phyloP scores from a whole-genome alignment of 2,329 filamentous ascomycete species.

The Ilyonectria robusta region DNA sequence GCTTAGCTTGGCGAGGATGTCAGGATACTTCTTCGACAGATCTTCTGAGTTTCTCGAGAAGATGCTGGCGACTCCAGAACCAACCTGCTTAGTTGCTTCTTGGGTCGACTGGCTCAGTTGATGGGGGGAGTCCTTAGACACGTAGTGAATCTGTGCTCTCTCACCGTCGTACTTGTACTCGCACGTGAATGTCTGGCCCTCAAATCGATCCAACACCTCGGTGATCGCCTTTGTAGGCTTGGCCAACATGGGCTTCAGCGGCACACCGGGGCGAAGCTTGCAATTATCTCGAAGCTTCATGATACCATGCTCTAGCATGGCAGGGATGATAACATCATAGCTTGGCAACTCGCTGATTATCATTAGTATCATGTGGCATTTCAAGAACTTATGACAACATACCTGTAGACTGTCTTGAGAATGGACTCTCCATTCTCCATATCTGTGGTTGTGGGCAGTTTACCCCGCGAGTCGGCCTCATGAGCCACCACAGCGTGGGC shows the following conservation, averaged over 20 bases:
- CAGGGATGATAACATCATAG: conserved; percentile 94
- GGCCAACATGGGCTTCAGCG: conserved; percentile 97
- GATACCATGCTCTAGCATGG: conserved; percentile 89
- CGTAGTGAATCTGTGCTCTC: conserved; percentile 98
- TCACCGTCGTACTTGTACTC: conserved; percentile 99
- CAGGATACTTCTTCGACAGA: conserved; percentile 96
- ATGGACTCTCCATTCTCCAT: conserved; percentile 87
- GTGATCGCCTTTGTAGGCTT: conserved; percentile 99
- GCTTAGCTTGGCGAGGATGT: conserved; percentile 89
- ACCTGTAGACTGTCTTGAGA: conserved; percentile 93
- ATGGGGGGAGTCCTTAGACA: conserved; percentile 82
- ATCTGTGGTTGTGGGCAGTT: conserved; percentile 80
- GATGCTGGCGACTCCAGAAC: conserved; percentile 86
- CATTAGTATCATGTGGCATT: conserved; percentile 49
- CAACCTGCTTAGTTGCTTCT: conserved; percentile 74
- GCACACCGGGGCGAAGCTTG: conserved; percentile 93
- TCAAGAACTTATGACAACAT: conserved; percentile 42
- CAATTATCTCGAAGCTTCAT: conserved; percentile 86
- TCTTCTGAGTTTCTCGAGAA: conserved; percentile 99
- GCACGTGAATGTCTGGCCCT: conserved; percentile 95
- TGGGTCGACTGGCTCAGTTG: conserved; percentile 75
- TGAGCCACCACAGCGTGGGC: conserved; percentile 91
- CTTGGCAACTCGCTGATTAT: conserved; percentile 86
- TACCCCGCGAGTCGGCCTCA: conserved; percentile 80
- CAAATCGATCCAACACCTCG: conserved; percentile 96